Conservation (phyloP, 2,329 filamentous ascomycete genomes). For the Exophiala bonariae region DNA sequence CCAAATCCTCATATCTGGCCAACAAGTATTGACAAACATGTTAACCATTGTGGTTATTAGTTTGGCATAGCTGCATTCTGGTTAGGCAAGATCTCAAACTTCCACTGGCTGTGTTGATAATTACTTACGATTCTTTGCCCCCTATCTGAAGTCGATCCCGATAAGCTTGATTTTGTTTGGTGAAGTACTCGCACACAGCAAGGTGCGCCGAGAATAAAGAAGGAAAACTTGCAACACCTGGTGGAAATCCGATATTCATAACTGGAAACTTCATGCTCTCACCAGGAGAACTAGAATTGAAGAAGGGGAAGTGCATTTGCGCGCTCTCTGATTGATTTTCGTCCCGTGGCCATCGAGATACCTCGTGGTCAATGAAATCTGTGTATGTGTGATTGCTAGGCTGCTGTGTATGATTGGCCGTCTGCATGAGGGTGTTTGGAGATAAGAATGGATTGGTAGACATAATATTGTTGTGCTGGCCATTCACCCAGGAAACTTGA, state of each 20-base stretch:
- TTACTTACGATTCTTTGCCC: constrained; percentile 5
- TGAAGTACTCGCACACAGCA: constrained; percentile 9
- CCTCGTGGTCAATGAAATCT: not conserved
- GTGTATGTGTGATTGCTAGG: not conserved
- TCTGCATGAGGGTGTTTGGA: not conserved
- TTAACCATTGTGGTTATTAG: constrained; percentile 6
- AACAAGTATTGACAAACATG: constrained; percentile 11
- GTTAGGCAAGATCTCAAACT: too few species aligned
- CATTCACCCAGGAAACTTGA: not conserved
- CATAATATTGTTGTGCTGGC: not conserved
- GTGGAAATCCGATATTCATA: constrained; percentile 1
- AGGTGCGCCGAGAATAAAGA: constrained; percentile 8
- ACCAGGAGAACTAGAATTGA: not conserved
- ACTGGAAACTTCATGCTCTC: not conserved
- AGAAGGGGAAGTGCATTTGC: not conserved
- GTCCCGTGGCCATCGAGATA: not conserved
- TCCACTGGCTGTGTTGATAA: not conserved
- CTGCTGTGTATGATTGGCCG: not conserved
- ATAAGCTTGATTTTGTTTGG: constrained; percentile 9
- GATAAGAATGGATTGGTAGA: not conserved
- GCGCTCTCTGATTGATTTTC: not conserved
- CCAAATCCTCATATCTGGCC: constrained; percentile 8
- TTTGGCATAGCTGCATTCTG: constrained; percentile 1
- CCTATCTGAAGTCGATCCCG: not conserved
- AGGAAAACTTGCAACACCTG: constrained; percentile 2